Percentiles rank a stretch among this genome's conserved stretches.
These are phyloP conservation scores for Penicillium decumbens DNA, from an alignment of 2,329 filamentous ascomycete species.

Conservation along the genomic window DNA sequence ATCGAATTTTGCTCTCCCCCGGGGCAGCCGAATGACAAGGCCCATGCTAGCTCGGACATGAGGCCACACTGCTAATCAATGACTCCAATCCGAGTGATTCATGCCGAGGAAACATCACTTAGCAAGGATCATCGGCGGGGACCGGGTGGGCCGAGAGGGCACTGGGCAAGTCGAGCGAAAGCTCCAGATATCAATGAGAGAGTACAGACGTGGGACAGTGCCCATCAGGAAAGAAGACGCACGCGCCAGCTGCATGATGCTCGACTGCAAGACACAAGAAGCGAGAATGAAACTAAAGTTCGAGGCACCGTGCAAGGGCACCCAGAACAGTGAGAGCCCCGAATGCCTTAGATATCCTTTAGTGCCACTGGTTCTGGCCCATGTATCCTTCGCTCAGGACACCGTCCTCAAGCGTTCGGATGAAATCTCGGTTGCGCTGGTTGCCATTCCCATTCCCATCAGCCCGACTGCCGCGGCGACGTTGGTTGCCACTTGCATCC, in stretches of 20 bases:
- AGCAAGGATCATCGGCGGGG: not conserved
- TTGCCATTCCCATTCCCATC: slow-evolving; percentile 46
- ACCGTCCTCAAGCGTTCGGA: slow-evolving; percentile 87
- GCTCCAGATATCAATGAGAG: slow-evolving; percentile 13
- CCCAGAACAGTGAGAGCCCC: not conserved
- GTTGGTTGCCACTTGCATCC: slow-evolving; percentile 60
- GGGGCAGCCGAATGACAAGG: not conserved
- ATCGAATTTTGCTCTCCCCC: slow-evolving; percentile 1
- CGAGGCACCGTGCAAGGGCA: slow-evolving; percentile 1
- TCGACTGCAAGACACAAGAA: slow-evolving; percentile 7
- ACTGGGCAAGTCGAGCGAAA: slow-evolving; percentile 12
- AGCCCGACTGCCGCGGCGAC: slow-evolving; percentile 70
- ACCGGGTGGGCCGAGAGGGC: not conserved
- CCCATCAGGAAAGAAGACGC: slow-evolving; percentile 10
- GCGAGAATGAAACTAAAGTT: not conserved
- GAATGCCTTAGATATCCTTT: slow-evolving; percentile 23
- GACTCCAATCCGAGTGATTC: slow-evolving; percentile 3
- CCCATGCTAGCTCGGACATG: not conserved
- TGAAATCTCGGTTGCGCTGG: slow-evolving; percentile 72
- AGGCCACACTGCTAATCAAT: not conserved
- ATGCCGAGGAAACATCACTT: not conserved
- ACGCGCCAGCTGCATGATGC: slow-evolving; percentile 7
- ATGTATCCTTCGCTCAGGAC: slow-evolving; percentile 91
- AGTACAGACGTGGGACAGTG: slow-evolving; percentile 8
- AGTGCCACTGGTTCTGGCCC: slow-evolving; percentile 69